A percentile compares a stretch with the other conserved stretches of the same genome.
Conservation (phyloP, 2,329 filamentous ascomycete genomes). For the Alternaria sp. region DNA sequence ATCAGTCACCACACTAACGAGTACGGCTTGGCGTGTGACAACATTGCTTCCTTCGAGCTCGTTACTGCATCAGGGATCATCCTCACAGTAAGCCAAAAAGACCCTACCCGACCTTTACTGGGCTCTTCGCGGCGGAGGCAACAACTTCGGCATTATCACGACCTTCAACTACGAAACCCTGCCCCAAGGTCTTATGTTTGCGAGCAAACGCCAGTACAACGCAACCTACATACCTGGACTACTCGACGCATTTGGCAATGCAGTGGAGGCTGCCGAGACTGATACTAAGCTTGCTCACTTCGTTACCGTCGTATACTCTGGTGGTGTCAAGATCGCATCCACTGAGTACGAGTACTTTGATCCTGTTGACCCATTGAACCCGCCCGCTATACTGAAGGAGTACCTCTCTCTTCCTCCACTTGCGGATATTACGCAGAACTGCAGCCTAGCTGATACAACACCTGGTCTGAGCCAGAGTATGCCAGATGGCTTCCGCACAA, state of each 20-base stretch:
- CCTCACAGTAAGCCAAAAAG: constrained; percentile 23
- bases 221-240: constrained; percentile 22
- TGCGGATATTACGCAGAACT: constrained; percentile 27
- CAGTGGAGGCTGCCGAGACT: constrained; percentile 23
- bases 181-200: constrained; percentile 20
- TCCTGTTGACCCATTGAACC: constrained; percentile 23
- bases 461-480: constrained; percentile 19
- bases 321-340: constrained; percentile 22
- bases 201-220: constrained; percentile 17
- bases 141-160: constrained; percentile 49
- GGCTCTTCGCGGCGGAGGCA: constrained; percentile 49
- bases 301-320: constrained; percentile 26
- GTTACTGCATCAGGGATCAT: constrained; percentile 33
- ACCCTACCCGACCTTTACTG: constrained; percentile 53
- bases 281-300: constrained; percentile 36
- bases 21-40: constrained; percentile 42
- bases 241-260: constrained; percentile 30
- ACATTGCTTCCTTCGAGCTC: constrained; percentile 47
- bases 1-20: constrained; percentile 5
- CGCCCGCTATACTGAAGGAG: constrained; percentile 32
- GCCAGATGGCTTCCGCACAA: constrained; percentile 31
- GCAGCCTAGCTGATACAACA: constrained; percentile 27
- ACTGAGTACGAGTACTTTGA: constrained; percentile 33
- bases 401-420: constrained; percentile 31
- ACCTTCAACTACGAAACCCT: constrained; percentile 33